phyloP scores from a whole-genome alignment of 805 yeast species.

The Ogataea allantospora region DNA sequence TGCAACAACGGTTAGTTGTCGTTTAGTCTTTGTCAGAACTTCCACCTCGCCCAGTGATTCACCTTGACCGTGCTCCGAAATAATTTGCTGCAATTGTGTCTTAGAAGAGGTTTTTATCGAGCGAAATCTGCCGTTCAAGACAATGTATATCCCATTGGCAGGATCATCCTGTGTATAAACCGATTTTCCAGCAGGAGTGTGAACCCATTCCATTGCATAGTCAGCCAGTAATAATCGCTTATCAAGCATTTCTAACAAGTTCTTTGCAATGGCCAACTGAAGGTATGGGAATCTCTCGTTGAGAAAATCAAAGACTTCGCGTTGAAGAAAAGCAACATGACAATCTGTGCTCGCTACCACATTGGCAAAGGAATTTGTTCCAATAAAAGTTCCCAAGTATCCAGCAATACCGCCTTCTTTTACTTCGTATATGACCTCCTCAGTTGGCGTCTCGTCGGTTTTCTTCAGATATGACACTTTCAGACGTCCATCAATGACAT shows the following conservation, averaged over 20 bases:
- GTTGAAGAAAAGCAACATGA: constrained; percentile 71
- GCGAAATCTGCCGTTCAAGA: constrained; percentile 83
- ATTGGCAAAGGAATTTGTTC: constrained; percentile 73
- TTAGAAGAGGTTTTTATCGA: constrained; percentile 42
- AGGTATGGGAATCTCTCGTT: constrained; percentile 76
- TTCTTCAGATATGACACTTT: constrained; percentile 55
- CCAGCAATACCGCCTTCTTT: constrained; percentile 85
- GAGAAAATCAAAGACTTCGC: constrained; percentile 57
- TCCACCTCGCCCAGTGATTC: constrained; percentile 95
- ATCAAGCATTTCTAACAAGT: constrained; percentile 65
- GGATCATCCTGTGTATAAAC: constrained; percentile 78
- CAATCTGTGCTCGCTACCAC: constrained; percentile 59
- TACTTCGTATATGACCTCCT: constrained; percentile 54
- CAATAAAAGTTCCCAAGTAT: constrained; percentile 75
- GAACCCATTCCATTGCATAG: constrained; percentile 94
- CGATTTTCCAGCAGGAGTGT: constrained; percentile 79
- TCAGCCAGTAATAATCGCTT: constrained; percentile 71
- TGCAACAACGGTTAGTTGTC: constrained; percentile 72
- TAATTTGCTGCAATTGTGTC: constrained; percentile 11
- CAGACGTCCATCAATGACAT: constrained; percentile 74
- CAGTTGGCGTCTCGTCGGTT: constrained; percentile 23
- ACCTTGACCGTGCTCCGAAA: constrained; percentile 89
- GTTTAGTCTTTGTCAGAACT: constrained; percentile 75
- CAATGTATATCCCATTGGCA: constrained; percentile 89
- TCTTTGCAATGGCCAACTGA: constrained; percentile 73